phyloP scores from a whole-genome alignment of 2,329 filamentous ascomycete species.

The Ramularia endophylla region DNA sequence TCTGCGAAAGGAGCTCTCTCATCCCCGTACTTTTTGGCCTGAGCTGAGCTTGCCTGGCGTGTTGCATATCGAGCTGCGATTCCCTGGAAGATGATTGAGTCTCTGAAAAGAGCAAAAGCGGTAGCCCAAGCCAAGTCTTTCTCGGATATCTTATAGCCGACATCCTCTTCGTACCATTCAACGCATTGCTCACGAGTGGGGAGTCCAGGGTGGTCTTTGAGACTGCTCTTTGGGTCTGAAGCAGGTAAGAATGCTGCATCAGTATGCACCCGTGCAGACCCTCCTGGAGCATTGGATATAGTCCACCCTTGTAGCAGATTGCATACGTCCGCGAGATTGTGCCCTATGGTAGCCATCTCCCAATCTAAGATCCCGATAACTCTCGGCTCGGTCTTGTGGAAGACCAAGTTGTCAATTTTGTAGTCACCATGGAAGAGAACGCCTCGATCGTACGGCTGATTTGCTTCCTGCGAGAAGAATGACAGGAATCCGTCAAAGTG shows the following conservation, averaged over 20 bases:
- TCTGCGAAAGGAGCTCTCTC: slow-evolving; percentile 67
- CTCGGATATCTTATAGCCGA: slow-evolving; percentile 64
- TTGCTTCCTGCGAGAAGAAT: slow-evolving; percentile 66
- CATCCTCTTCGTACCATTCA: slow-evolving; percentile 59
- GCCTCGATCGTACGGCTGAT: slow-evolving; percentile 70
- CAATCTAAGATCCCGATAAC: slow-evolving; percentile 95
- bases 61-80: slow-evolving; percentile 82
- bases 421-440: slow-evolving; percentile 91
- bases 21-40: slow-evolving; percentile 65
- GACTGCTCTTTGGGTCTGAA: slow-evolving; percentile 11
- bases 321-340: slow-evolving; percentile 83
- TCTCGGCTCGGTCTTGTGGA: slow-evolving; percentile 77
- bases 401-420: slow-evolving; percentile 65
- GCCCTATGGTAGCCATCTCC: slow-evolving; percentile 98
- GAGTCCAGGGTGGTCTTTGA: slow-evolving; percentile 50
- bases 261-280: slow-evolving; percentile 23
- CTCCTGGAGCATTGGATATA: slow-evolving; percentile 20
- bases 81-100: slow-evolving; percentile 67
- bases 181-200: slow-evolving; percentile 54
- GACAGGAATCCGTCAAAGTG: slow-evolving; percentile 72
- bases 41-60: slow-evolving; percentile 80
- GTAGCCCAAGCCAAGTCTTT: slow-evolving; percentile 57
- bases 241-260: slow-evolving; percentile 21
- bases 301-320: slow-evolving; percentile 54
- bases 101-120: slow-evolving; percentile 56